A percentile compares a stretch with the other conserved stretches of the same genome.
Evolutionary conservation across 352 stramenopile genomes (phyloP).

Genomic region (Phytophthora macrochlamydospora): DNA sequence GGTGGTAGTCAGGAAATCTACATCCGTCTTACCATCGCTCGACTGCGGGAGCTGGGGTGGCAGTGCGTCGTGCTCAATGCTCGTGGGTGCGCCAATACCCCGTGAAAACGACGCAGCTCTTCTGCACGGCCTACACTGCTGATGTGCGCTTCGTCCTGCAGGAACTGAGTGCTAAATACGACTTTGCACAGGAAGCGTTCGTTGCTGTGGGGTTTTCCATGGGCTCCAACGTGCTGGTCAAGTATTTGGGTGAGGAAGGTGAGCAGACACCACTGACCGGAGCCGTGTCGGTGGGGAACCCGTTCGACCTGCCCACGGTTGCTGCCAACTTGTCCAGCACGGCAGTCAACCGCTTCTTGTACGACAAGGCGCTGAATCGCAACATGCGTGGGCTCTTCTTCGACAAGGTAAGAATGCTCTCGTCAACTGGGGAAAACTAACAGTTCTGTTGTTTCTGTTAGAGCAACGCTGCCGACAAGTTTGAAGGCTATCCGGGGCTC

Average conservation of each 20-base stretch:
- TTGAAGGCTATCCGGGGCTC: slow-evolving; percentile 43
- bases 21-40: slow-evolving; percentile 57
- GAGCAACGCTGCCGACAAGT: slow-evolving; percentile 44
- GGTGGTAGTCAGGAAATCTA: slow-evolving; percentile 69
- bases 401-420: slow-evolving; percentile 26
- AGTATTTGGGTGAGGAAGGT: slow-evolving; percentile 71
- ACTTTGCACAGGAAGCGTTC: slow-evolving; percentile 45
- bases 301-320: slow-evolving; percentile 63
- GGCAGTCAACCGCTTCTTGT: slow-evolving; percentile 58
- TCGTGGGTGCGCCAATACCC: slow-evolving; percentile 62
- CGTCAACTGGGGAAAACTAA: slow-evolving; percentile 2
- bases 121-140: slow-evolving; percentile 67
- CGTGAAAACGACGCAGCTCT: slow-evolving; percentile 55
- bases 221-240: slow-evolving; percentile 76
- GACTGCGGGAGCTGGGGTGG: slow-evolving; percentile 46
- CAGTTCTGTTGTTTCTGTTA: not conserved
- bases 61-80: slow-evolving; percentile 75
- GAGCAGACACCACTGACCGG: slow-evolving; percentile 43
- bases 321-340: slow-evolving; percentile 44
- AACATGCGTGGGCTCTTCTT: slow-evolving; percentile 71
- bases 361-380: slow-evolving; percentile 52
- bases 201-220: slow-evolving; percentile 72
- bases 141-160: slow-evolving; percentile 57
- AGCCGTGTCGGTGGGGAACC: slow-evolving; percentile 71
- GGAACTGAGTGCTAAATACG: slow-evolving; percentile 38